phyloP scores from a whole-genome alignment of 768 basidiomycete species.

The Lactifluus piperatus region DNA sequence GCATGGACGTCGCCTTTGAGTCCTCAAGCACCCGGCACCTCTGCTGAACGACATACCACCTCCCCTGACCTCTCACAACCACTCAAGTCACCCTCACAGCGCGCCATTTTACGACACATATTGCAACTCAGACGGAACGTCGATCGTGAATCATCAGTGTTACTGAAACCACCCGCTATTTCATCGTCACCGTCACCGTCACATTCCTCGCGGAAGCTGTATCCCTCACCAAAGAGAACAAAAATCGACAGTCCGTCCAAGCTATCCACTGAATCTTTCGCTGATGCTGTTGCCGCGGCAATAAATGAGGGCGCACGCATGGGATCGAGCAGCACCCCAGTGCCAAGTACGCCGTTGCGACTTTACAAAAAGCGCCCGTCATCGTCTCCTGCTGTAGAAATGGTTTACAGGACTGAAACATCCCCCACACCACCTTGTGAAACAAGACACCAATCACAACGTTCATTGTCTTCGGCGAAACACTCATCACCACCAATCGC shows the following conservation, averaged over 20 bases:
- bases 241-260: not conserved
- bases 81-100: slow-evolving; percentile 1
- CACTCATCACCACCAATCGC: slow-evolving; percentile 4
- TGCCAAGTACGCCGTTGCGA: slow-evolving; percentile 3
- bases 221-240: not conserved
- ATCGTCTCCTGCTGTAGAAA: not conserved
- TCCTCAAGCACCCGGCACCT: not conserved
- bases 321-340: not conserved
- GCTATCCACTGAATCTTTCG: not conserved
- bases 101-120: slow-evolving; percentile 4
- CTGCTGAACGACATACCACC: not conserved
- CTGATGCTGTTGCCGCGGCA: slow-evolving; percentile 11
- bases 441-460: not conserved
- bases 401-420: not conserved
- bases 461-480: not conserved
- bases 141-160: not conserved
- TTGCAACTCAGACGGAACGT: not conserved
- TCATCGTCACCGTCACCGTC: not conserved
- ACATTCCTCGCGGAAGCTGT: not conserved
- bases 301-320: slow-evolving; percentile 5
- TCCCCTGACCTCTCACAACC: not conserved
- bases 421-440: not conserved
- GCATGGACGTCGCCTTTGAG: not conserved
- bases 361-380: not conserved
- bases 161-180: not conserved